Base-by-base conservation (phyloP, 805 yeast species). In the Scheffersomyces lignosus region DNA sequence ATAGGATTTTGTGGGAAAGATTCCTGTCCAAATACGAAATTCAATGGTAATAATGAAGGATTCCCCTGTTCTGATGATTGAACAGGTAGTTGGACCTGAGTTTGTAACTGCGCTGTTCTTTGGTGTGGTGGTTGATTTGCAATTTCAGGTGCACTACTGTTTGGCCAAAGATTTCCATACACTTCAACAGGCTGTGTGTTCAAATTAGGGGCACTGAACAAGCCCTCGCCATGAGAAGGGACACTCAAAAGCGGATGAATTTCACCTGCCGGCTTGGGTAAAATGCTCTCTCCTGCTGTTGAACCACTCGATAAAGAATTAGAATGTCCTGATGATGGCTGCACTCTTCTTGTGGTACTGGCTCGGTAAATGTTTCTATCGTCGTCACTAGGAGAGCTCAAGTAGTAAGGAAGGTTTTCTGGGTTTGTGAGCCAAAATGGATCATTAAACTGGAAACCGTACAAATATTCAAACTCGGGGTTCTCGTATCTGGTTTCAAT, bases 341-440 rank as follows among this genome's bases (percentile, higher is more conserved):
- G 27, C 10, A 10, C 7, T 20, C 24, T 20, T 10, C 10, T 20
- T 20, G 24, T 20, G 10, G 24, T 7, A 20, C 9, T 20, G 10
- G 10, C 9, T 10, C 10, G 7, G 24, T 20, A 7, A 10, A 7
- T 20, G 24, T 20, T 7, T 13, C 13, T 23, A 9, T 16, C 34
- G 12, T 54, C 64, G 26, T 59, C 64, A 36, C 56, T 54, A 1
- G 66, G 51, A 7, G 50, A 40, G 23, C 46, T 45, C 16, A 49
- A 40, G 41, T 59, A 56, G 54, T 56, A 58, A 7, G 73, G 73
- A 36, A 71, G 54, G 43, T 70, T 72, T 30, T 62, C 72, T 3
- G 78, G 78, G 44, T 72, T 71, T 13, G 73, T 71, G 31, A 74
- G 60, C 68, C 75, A 73, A 43, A 75, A 75, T 5, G 80, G 80